Conservation (phyloP, 148 eudicot species). For the Pouteria glomerata region DNA sequence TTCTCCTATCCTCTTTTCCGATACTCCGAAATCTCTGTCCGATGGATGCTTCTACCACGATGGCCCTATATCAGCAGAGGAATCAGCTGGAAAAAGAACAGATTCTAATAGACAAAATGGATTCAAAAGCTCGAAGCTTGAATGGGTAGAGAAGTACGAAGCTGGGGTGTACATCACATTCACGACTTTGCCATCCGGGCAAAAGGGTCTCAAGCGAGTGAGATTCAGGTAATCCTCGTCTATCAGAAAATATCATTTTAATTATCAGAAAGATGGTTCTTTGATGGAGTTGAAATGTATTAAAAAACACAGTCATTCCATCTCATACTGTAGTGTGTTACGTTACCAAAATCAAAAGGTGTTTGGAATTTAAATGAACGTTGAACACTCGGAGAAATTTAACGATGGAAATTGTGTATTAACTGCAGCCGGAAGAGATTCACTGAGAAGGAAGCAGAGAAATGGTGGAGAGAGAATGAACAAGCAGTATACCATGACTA, state of each 20-base stretch:
- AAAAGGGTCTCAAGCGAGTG: slow-evolving; percentile 31
- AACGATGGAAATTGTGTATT: slow-evolving; percentile 10
- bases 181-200: slow-evolving; percentile 18
- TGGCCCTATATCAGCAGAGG: slow-evolving; percentile 9
- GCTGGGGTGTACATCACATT: slow-evolving; percentile 36
- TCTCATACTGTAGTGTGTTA: neutral
- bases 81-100: neutral
- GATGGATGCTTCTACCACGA: neutral
- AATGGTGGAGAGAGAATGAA: slow-evolving; percentile 33
- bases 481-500: slow-evolving; percentile 16
- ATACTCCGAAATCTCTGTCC: slow-evolving; percentile 5
- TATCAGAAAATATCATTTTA: no score
- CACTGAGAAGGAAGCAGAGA: slow-evolving; percentile 28
- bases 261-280: no score
- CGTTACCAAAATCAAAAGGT: no score
- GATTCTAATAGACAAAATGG: slow-evolving; percentile 10
- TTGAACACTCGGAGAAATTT: neutral
- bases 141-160: slow-evolving; percentile 36
- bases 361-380: neutral
- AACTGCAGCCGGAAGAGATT: slow-evolving; percentile 30
- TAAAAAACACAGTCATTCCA: neutral
- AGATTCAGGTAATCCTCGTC: slow-evolving; percentile 33
- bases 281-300: no score
- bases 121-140: slow-evolving; percentile 15
- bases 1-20: slow-evolving; percentile 20